Percentiles rank a stretch among this genome's conserved stretches.
These are phyloP conservation scores for Lodderomyces pseudojiufengensis DNA, from an alignment of 1,139 yeast genomes.

Conservation along the genomic window DNA sequence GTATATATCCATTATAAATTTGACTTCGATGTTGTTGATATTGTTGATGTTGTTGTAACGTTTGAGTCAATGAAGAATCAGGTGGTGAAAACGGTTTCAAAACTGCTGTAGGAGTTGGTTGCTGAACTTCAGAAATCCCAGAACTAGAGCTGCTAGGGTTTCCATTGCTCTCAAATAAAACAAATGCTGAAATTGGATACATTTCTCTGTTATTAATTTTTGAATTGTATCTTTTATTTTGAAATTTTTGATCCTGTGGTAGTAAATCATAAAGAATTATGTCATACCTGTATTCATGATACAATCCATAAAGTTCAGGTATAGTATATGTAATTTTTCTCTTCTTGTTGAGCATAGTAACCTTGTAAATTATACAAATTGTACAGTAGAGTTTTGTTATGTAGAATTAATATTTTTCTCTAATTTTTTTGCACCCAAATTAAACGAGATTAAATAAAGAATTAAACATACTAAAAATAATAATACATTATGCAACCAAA, in stretches of 20 bases:
- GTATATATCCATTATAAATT: neutral
- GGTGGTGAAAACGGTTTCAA: slow-evolving; percentile 2
- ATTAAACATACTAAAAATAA: too few relatives aligned
- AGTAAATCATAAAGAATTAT: slow-evolving; percentile 7
- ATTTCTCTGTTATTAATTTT: neutral
- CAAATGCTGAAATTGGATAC: slow-evolving; percentile 8
- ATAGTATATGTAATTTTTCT: slow-evolving; percentile 7
- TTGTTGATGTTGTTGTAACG: slow-evolving; percentile 1
- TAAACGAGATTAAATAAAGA: too few relatives aligned
- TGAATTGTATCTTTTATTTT: neutral
- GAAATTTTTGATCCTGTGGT: slow-evolving; percentile 1
- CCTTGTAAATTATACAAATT: too few relatives aligned
- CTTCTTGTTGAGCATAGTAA: neutral
- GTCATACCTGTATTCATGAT: slow-evolving; percentile 7
- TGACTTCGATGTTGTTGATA: slow-evolving; percentile 3
- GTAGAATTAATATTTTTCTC: too few relatives aligned
- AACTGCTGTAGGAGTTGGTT: neutral
- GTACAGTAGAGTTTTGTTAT: too few relatives aligned
- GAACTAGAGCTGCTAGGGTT: too few relatives aligned
- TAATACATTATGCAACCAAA: too few relatives aligned
- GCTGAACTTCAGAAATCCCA: too few relatives aligned
- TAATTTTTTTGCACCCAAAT: too few relatives aligned
- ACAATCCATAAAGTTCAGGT: slow-evolving; percentile 6
- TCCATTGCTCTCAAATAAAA: neutral
- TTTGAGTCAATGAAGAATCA: slow-evolving; percentile 1